Base-by-base conservation (phyloP, 106 monocot genomes). In the Dactylorhiza incarnata region DNA sequence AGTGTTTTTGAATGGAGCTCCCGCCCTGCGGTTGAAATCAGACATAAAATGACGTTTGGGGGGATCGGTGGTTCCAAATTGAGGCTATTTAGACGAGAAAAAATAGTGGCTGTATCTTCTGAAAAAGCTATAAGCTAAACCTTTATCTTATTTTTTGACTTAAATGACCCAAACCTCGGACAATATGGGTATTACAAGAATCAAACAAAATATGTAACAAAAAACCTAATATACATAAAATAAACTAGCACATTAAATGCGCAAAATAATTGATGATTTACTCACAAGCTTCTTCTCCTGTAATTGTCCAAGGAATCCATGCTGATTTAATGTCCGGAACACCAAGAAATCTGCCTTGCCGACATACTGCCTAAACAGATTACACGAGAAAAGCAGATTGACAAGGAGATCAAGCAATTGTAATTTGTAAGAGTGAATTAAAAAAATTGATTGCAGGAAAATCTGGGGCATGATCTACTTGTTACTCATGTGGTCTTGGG, bases 401-500 rank as follows among this genome's bases (percentile, higher is more conserved):
- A 25, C 51, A 74, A 11, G 47, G 45, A 26, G 22, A 68, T 9
- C 22, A 15, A 45, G 25, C 68, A 46, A 49, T 29, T 73, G 1
- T 5, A n/a, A 29, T 55, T 29, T 14, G 3, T 45, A 14, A 68
- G 17, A 50, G 11, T 68, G 23, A 68, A 59, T 59, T 6, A 2
- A 6, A 56, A 15, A 48, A 2, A 45, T 14, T 26, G 48, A 55
- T 51, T 2, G 20, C 14, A 45, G 70, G 5, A 76, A 44, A 20
- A 29, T 75, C 25, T 73, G 3, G 22, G 12, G 44, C 15, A 49
- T 6, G 6, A 5, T 19, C 54, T 14, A 91, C 97, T 89, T 99
- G 86, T 94, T 99, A 81, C 85, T 99, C 97, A 99, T 99, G 83
- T 99, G 94, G 77, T 99, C 97, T 76, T 99, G 97, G 13, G 94